phyloP scores from a whole-genome alignment of 2,329 filamentous ascomycete species.

The Hypoxylon sp. region DNA sequence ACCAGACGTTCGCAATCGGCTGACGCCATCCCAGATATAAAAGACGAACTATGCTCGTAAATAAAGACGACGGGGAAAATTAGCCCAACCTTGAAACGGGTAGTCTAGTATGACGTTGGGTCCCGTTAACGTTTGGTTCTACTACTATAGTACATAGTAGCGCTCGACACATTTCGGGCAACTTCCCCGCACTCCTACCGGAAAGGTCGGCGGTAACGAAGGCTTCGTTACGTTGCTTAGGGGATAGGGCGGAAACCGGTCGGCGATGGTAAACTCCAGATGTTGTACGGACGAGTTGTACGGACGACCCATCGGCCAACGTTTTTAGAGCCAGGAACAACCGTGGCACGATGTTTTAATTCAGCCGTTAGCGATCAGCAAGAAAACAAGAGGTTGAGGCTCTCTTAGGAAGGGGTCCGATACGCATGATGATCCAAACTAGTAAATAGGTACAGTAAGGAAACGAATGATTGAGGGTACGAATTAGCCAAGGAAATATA shows the following conservation, averaged over 20 bases:
- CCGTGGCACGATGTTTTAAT: constrained; percentile 24
- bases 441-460: constrained; percentile 14
- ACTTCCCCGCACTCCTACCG: constrained; percentile 25
- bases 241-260: constrained; percentile 12
- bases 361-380: constrained; percentile 17
- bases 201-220: constrained; percentile 19
- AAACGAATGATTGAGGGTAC: neutral
- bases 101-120: constrained; percentile 29
- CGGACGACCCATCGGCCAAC: neutral
- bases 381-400: constrained; percentile 5
- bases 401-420: constrained; percentile 11
- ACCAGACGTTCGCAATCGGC: neutral
- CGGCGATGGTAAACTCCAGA: constrained; percentile 8
- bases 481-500: neutral
- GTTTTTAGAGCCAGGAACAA: constrained; percentile 17
- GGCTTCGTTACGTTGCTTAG: neutral
- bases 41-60: neutral
- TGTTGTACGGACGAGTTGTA: neutral
- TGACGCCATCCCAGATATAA: neutral
- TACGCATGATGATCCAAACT: constrained; percentile 4
- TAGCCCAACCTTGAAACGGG: constrained; percentile 16
- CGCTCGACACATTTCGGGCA: constrained; percentile 14
- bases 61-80: constrained; percentile 2
- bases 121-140: constrained; percentile 9
- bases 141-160: no score